Conservation (phyloP, 2,329 filamentous ascomycete genomes). For the Trichoderma sp. region DNA sequence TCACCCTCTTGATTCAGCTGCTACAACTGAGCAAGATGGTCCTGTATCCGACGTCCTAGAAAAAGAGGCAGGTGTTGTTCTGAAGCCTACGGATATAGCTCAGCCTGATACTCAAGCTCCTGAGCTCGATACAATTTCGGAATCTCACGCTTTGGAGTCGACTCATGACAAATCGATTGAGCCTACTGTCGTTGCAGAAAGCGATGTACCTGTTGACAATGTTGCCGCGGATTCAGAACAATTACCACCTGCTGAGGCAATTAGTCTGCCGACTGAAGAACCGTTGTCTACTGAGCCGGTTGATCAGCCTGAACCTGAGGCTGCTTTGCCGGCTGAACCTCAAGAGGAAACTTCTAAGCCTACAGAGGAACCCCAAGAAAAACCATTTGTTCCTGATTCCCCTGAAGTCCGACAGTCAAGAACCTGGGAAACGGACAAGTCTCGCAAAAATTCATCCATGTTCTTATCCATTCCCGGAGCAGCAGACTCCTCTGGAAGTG, state of each 20-base stretch:
- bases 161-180: background rate
- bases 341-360: background rate
- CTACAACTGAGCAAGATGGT: background rate
- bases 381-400: background rate
- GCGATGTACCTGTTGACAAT: background rate
- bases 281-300: slow-evolving; percentile 16
- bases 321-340: background rate
- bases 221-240: background rate
- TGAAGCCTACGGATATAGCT: background rate
- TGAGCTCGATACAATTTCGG: background rate
- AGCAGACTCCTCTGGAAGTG: background rate
- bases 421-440: background rate
- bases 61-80: background rate
- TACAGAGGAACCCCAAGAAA: background rate
- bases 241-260: background rate
- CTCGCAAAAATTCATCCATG: background rate
- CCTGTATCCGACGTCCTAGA: background rate
- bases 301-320: background rate
- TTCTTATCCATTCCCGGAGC: background rate
- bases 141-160: background rate
- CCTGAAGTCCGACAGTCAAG: background rate
- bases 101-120: background rate
- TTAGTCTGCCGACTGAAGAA: slow-evolving; percentile 15
- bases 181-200: background rate
- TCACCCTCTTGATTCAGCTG: background rate